Conservation (phyloP, 805 yeast genomes). For the Ogataea haglerorum region DNA sequence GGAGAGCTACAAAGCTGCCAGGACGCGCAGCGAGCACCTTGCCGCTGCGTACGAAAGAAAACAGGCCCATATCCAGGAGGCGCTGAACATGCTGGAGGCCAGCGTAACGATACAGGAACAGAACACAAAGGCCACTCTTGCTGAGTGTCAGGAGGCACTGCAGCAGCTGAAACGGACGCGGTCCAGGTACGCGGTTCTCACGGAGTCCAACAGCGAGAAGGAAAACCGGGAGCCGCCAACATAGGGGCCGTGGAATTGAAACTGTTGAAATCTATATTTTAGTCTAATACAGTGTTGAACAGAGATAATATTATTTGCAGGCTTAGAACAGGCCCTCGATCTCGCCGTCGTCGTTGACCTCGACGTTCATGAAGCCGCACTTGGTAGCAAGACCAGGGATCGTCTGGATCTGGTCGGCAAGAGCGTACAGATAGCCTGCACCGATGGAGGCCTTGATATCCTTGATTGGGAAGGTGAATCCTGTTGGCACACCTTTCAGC, state of each 20-base stretch:
- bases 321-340: constrained; percentile 83
- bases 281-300: constrained; percentile 16
- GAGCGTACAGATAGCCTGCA: constrained; percentile 94
- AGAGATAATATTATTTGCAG: background rate
- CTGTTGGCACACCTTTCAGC: constrained; percentile 92
- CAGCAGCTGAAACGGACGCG: constrained; percentile 22
- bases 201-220: constrained; percentile 1
- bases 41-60: constrained; percentile 48
- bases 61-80: constrained; percentile 41
- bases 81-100: constrained; percentile 41
- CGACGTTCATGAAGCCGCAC: constrained; percentile 96
- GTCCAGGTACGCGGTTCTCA: background rate
- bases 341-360: constrained; percentile 84
- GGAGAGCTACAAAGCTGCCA: constrained; percentile 46
- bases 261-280: constrained; percentile 19
- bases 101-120: constrained; percentile 48
- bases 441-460: constrained; percentile 94
- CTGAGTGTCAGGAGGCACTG: constrained; percentile 46
- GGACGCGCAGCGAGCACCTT: constrained; percentile 44
- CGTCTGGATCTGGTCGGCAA: constrained; percentile 96
- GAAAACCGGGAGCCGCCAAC: constrained; percentile 7
- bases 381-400: constrained; percentile 97
- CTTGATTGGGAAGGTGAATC: constrained; percentile 89
- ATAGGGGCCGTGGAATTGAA: background rate
- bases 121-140: constrained; percentile 42